phyloP scores from a whole-genome alignment of 2,329 filamentous ascomycete genomes.

The Colletotrichum sp. region DNA sequence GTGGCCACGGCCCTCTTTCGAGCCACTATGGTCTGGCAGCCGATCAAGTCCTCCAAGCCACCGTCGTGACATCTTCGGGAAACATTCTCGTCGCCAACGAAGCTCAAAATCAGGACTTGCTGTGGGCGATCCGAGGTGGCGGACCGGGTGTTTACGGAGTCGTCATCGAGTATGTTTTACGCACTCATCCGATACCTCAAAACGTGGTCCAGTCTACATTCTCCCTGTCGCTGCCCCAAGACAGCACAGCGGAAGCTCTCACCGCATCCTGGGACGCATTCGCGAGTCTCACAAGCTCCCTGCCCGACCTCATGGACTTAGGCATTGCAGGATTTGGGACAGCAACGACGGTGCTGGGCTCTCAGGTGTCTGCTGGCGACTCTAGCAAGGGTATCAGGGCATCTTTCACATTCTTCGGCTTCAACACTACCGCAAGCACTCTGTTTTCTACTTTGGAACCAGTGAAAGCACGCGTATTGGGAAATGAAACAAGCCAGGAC shows the following conservation, averaged over 20 bases:
- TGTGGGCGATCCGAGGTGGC: slow-evolving; percentile 23
- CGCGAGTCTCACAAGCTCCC: not conserved
- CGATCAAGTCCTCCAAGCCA: slow-evolving; percentile 29
- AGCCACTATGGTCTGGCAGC: slow-evolving; percentile 29
- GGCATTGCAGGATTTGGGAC: not conserved
- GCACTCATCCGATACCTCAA: slow-evolving; percentile 7
- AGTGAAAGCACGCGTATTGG: not conserved
- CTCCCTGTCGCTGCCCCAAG: not conserved
- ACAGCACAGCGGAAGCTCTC: not conserved
- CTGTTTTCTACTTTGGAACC: not conserved
- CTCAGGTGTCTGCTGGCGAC: not conserved
- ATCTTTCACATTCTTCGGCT: not conserved
- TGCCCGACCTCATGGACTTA: not conserved
- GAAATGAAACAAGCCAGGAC: not conserved
- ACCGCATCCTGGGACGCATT: not conserved
- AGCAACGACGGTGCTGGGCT: not conserved
- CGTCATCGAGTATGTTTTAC: slow-evolving; percentile 21
- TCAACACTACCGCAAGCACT: not conserved
- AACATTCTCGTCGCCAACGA: slow-evolving; percentile 14
- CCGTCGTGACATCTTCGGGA: slow-evolving; percentile 29
- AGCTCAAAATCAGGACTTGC: slow-evolving; percentile 17
- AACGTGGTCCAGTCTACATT: slow-evolving; percentile 1
- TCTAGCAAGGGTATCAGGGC: not conserved
- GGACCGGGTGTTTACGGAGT: slow-evolving; percentile 18
- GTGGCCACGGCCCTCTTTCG: slow-evolving; percentile 31